Conservation (phyloP, 257 asterid species). For the Ilex aquifolium region DNA sequence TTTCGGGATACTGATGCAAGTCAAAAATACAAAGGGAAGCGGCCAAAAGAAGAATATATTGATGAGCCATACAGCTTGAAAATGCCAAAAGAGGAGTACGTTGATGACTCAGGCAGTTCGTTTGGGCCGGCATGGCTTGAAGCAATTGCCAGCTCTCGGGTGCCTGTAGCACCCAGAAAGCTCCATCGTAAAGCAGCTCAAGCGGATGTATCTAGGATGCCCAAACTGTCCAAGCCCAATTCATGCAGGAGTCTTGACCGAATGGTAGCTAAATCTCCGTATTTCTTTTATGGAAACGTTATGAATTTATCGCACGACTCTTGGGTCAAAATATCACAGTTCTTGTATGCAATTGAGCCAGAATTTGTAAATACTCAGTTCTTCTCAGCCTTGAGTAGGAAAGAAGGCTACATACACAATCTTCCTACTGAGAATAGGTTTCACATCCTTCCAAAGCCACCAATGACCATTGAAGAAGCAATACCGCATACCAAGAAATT, state of each 20-base stretch:
- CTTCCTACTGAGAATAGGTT: slow-evolving; percentile 63
- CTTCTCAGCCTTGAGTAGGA: slow-evolving; percentile 64
- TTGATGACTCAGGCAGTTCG: slow-evolving; percentile 30
- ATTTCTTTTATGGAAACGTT: slow-evolving; percentile 65
- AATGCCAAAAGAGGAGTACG: slow-evolving; percentile 55
- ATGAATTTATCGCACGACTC: slow-evolving; percentile 40
- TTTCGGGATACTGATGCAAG: slow-evolving; percentile 31
- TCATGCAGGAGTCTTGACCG: slow-evolving; percentile 38
- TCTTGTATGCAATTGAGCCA: slow-evolving; percentile 62
- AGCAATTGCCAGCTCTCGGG: slow-evolving; percentile 26
- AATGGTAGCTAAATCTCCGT: slow-evolving; percentile 63
- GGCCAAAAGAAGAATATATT: slow-evolving; percentile 39
- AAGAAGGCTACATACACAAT: slow-evolving; percentile 85
- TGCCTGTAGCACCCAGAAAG: slow-evolving; percentile 23
- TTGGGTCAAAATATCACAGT: slow-evolving; percentile 78
- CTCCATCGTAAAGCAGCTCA: slow-evolving; percentile 17
- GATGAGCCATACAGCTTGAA: slow-evolving; percentile 35
- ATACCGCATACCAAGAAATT: slow-evolving; percentile 48
- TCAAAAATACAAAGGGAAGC: slow-evolving; percentile 61
- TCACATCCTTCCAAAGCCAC: slow-evolving; percentile 57
- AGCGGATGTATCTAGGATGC: slow-evolving; percentile 33
- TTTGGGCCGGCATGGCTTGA: slow-evolving; percentile 29
- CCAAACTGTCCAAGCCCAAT: slow-evolving; percentile 31
- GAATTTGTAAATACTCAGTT: slow-evolving; percentile 47
- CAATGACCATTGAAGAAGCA: slow-evolving; percentile 64